phyloP scores from a whole-genome alignment of 1,139 yeast genomes.

The Kurtzmaniella quercitrusa region DNA sequence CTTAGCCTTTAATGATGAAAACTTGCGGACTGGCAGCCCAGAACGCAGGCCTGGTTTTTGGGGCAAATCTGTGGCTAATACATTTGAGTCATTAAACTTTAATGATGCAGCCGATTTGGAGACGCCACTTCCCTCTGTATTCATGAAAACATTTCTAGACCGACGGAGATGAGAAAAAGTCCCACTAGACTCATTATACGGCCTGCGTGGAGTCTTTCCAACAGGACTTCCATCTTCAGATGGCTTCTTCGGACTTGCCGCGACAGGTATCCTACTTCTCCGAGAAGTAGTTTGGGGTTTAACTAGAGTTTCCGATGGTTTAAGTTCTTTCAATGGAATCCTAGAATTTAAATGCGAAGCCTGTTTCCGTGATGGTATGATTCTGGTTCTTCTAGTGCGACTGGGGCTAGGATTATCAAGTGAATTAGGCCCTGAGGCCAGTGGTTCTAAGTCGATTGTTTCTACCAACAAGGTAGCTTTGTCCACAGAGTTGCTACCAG shows the following conservation, averaged over 20 bases:
- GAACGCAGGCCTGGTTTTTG: background rate
- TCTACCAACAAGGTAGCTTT: too few species aligned
- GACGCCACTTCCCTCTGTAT: background rate
- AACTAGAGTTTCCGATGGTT: background rate
- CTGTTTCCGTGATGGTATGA: background rate
- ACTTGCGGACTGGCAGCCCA: background rate
- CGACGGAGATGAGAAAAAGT: constrained; percentile 12
- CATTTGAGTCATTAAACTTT: background rate
- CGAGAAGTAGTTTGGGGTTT: constrained; percentile 6
- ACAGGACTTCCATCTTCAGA: constrained; percentile 1
- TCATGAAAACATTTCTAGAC: constrained; percentile 15
- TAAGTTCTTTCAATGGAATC: background rate
- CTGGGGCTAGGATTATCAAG: background rate
- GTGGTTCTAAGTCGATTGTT: too few species aligned
- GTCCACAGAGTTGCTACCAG: too few species aligned
- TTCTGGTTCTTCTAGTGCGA: background rate
- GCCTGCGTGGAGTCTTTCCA: background rate
- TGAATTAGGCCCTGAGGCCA: too few species aligned
- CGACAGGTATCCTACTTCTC: constrained; percentile 6
- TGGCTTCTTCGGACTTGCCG: constrained; percentile 4
- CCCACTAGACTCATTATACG: background rate
- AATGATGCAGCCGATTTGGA: background rate
- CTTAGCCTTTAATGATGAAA: background rate
- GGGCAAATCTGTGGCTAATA: background rate
- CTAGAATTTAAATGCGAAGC: background rate